phyloP scores from a whole-genome alignment of 1,139 yeast species.

The Saccharomyces hybrid region DNA sequence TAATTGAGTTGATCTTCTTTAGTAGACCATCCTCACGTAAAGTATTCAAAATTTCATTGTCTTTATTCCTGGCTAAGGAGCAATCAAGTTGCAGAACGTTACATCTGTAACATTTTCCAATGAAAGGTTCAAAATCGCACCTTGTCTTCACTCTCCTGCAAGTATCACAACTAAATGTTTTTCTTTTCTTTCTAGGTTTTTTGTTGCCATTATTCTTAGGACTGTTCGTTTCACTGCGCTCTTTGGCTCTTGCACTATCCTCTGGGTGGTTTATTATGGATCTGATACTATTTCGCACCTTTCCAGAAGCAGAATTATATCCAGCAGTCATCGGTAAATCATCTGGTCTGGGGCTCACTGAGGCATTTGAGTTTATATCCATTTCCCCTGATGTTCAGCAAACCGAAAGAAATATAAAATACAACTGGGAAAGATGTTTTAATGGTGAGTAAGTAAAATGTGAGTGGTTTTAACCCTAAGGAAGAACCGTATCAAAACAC shows the following conservation, averaged over 20 bases:
- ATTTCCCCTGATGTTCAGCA: not conserved
- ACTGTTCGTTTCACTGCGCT: not conserved
- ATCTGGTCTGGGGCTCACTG: not conserved
- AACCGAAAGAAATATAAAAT: not conserved
- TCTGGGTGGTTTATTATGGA: not conserved
- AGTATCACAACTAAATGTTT: slow-evolving; percentile 41
- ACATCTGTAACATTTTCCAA: slow-evolving; percentile 44
- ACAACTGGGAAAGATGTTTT: not conserved
- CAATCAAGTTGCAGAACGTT: slow-evolving; percentile 39
- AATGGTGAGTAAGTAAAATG: not conserved
- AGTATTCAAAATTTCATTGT: slow-evolving; percentile 20
- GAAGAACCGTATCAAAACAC: not conserved
- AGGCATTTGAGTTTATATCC: not conserved
- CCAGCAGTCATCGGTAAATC: not conserved
- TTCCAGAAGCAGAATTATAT: not conserved
- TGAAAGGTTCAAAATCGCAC: slow-evolving; percentile 40
- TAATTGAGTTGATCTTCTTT: not conserved
- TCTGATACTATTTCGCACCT: not conserved
- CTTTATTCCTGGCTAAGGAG: slow-evolving; percentile 35
- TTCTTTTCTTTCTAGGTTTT: slow-evolving; percentile 35
- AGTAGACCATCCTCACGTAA: slow-evolving; percentile 4
- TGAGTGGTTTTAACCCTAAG: not conserved
- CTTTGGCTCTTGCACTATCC: not conserved
- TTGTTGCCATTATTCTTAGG: slow-evolving; percentile 4
- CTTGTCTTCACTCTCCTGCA: slow-evolving; percentile 48